Percentiles rank a stretch among this genome's conserved stretches.
Evolutionary conservation across 768 basidiomycete species (phyloP).

Genomic region (Auriscalpium microsporum): DNA sequence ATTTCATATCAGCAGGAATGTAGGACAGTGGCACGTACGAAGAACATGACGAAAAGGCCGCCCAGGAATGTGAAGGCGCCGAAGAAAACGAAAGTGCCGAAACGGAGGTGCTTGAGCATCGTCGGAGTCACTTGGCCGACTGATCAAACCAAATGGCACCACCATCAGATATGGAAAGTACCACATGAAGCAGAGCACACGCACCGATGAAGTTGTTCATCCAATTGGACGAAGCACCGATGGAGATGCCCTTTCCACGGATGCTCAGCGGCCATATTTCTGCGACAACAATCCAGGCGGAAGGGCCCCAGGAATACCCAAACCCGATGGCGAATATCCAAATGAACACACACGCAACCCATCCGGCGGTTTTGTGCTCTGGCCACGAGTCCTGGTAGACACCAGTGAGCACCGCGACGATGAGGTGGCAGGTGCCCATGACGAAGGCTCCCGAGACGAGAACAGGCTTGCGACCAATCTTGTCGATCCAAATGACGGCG

Average conservation of each 20-base stretch:
- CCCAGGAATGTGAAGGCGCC: conserved; percentile 64
- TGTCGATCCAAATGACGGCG: conserved; percentile 75
- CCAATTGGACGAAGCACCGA: conserved; percentile 73
- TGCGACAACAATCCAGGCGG: conserved; percentile 69
- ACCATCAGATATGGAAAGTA: not conserved
- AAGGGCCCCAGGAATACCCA: conserved; percentile 74
- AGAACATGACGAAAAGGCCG: conserved; percentile 55
- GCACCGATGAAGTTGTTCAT: conserved; percentile 73
- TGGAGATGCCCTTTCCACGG: conserved; percentile 68
- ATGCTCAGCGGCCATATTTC: conserved; percentile 69
- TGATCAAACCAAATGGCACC: conserved; percentile 4
- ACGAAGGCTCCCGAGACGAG: conserved; percentile 65
- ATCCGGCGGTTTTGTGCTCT: conserved; percentile 51
- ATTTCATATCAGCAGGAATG: not conserved
- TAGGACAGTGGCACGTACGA: conserved; percentile 32
- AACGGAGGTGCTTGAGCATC: conserved; percentile 57
- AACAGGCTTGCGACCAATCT: conserved; percentile 66
- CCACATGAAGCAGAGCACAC: conserved; percentile 9
- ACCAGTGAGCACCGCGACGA: conserved; percentile 58
- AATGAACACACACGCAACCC: conserved; percentile 61
- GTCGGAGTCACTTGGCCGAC: conserved; percentile 64
- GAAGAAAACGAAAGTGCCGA: conserved; percentile 73
- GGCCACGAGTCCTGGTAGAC: conserved; percentile 49
- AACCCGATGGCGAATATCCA: conserved; percentile 74
- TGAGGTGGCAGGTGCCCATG: conserved; percentile 67